phyloP scores from a whole-genome alignment of 768 basidiomycete species.

The Podaxis pistillaris region DNA sequence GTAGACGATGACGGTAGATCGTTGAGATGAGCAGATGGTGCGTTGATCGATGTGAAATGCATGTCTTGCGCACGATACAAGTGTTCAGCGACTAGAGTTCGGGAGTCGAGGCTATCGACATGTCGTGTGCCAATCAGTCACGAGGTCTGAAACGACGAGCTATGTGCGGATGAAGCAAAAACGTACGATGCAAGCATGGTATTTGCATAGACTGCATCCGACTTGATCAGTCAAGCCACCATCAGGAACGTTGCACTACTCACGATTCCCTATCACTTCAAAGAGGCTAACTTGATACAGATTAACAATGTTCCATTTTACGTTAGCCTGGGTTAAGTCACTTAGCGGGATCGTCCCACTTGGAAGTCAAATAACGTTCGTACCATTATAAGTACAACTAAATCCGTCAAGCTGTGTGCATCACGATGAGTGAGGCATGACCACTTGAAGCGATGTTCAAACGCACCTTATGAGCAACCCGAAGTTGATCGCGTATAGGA shows the following conservation, averaged over 20 bases:
- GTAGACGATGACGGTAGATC: neutral
- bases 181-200: conserved; percentile 7
- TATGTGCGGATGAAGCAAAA: neutral
- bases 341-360: neutral
- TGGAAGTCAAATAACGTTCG: neutral
- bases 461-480: neutral
- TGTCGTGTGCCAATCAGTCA: neutral
- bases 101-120: neutral
- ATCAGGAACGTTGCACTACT: neutral
- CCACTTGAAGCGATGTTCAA: neutral
- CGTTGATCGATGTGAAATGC: neutral
- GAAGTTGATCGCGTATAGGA: neutral
- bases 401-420: neutral
- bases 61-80: neutral
- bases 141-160: neutral
- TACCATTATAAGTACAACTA: conserved; percentile 5
- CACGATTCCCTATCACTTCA: conserved; percentile 6
- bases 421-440: neutral
- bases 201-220: neutral
- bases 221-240: neutral
- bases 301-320: neutral
- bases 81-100: neutral
- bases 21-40: neutral
- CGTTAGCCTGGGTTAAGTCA: neutral
- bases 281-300: conserved; percentile 1